A percentile compares a stretch with the other conserved stretches of the same genome.
Evolutionary conservation across 177 flowering plant genomes (phyloP).

Genomic region (Vitis hybrid): DNA sequence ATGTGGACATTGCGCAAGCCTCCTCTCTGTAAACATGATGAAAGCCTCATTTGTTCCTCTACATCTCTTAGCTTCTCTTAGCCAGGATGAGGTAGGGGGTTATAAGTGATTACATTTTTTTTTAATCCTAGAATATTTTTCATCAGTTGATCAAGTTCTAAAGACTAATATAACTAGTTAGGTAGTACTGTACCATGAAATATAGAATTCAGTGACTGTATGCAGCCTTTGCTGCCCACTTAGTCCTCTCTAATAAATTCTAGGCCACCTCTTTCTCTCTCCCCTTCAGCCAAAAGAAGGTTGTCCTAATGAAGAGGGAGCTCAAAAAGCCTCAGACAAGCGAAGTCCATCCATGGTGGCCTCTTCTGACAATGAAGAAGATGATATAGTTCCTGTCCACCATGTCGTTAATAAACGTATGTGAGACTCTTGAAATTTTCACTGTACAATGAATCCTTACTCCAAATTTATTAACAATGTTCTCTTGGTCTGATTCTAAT

Average conservation of each 20-base stretch:
- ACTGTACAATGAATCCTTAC: neutral
- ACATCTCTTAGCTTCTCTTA: constrained; percentile 58
- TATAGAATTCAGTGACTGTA: neutral
- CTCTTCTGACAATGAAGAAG: constrained; percentile 54
- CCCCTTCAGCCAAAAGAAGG: constrained; percentile 33
- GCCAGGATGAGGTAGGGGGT: constrained; percentile 34
- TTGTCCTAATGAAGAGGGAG: constrained; percentile 28
- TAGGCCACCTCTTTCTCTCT: neutral
- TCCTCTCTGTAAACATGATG: constrained; percentile 84
- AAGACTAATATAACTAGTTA: too few species aligned
- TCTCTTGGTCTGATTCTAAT: constrained; percentile 6
- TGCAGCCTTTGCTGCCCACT: neutral
- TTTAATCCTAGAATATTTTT: too few species aligned
- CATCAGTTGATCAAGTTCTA: too few species aligned
- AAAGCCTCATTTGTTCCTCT: constrained; percentile 74
- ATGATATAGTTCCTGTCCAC: constrained; percentile 25
- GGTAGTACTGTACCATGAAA: too few species aligned
- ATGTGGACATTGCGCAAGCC: constrained; percentile 85
- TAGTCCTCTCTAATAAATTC: too few species aligned
- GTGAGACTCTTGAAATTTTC: neutral
- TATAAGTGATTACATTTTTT: too few species aligned
- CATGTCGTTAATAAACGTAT: constrained; percentile 72
- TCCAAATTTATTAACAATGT: neutral
- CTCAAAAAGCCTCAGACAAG: constrained; percentile 23
- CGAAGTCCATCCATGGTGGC: constrained; percentile 26